Percentiles rank a stretch among this genome's conserved stretches.
These are phyloP conservation scores for Cryphonectria carpinicola DNA, from an alignment of 2,329 filamentous ascomycete species.

Conservation along the genomic window DNA sequence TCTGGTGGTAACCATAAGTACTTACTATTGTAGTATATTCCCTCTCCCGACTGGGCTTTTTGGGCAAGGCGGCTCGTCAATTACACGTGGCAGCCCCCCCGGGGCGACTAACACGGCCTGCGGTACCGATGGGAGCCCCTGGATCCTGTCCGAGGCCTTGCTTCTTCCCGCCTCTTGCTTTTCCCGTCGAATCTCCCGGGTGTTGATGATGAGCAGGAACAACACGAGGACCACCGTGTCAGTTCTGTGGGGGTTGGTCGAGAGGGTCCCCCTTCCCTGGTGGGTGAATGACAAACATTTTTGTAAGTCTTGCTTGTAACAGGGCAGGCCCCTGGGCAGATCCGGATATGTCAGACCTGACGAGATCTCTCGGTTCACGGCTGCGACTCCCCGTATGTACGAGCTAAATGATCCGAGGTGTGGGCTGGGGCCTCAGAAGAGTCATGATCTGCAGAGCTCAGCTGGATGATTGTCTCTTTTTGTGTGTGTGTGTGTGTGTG, in stretches of 20 bases:
- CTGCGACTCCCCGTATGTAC: slow-evolving; percentile 1
- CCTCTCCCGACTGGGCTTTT: slow-evolving; percentile 3
- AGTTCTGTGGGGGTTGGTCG: not conserved
- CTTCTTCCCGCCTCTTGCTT: not conserved
- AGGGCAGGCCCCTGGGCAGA: slow-evolving; percentile 7
- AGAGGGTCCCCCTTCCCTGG: not conserved
- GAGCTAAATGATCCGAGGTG: slow-evolving; percentile 6
- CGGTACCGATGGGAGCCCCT: not conserved
- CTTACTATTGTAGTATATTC: not conserved
- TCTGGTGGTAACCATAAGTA: not conserved
- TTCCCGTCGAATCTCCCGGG: not conserved
- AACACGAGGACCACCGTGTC: not conserved
- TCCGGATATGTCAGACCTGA: not conserved
- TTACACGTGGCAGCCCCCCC: slow-evolving; percentile 10
- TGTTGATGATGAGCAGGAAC: not conserved
- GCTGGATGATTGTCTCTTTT: not conserved
- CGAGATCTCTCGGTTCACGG: not conserved
- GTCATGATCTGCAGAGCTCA: slow-evolving; percentile 7
- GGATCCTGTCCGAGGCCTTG: not conserved
- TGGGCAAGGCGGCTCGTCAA: slow-evolving; percentile 9
- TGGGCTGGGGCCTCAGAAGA: not conserved
- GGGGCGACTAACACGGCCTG: not conserved
- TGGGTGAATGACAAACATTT: not conserved
- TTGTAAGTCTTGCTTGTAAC: not conserved
- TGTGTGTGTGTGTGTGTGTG: not conserved